A percentile compares a stretch with the other conserved stretches of the same genome.
Evolutionary conservation across 129 eudicot genomes (phyloP).

Genomic region (Chrysanthemum seticuspe): DNA sequence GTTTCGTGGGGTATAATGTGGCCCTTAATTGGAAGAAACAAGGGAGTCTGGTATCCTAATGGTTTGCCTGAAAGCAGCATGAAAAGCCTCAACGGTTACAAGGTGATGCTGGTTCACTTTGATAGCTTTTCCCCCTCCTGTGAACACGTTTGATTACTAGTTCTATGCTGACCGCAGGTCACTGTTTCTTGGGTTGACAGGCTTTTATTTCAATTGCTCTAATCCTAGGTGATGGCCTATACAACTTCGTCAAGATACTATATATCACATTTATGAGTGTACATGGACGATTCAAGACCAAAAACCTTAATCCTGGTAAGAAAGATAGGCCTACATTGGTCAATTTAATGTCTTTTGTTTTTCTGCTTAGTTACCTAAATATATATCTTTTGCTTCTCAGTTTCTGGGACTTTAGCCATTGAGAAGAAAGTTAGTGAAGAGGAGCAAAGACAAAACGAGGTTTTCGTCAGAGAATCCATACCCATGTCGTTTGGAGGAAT

Average conservation of each 20-base stretch:
- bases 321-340: not conserved
- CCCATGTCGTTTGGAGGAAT: slow-evolving; percentile 60
- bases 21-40: slow-evolving; percentile 58
- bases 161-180: slow-evolving; percentile 5
- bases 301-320: slow-evolving; percentile 36
- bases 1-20: slow-evolving; percentile 96
- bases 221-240: slow-evolving; percentile 84
- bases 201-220: slow-evolving; percentile 74
- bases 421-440: slow-evolving; percentile 31
- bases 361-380: slow-evolving; percentile 12
- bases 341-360: not conserved
- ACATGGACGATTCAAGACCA: slow-evolving; percentile 41
- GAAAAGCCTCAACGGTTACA: slow-evolving; percentile 85
- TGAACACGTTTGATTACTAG: slow-evolving; percentile 13
- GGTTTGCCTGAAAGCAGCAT: slow-evolving; percentile 66
- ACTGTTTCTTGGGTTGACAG: slow-evolving; percentile 44
- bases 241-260: slow-evolving; percentile 60
- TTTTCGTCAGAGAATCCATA: slow-evolving; percentile 61
- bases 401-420: slow-evolving; percentile 4
- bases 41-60: slow-evolving; percentile 78
- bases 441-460: slow-evolving; percentile 46
- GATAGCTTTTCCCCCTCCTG: not conserved
- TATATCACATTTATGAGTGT: slow-evolving; percentile 48
- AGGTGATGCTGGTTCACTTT: slow-evolving; percentile 43
- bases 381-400: not conserved